Evolutionary conservation across 768 basidiomycete species (phyloP), one percentile per base, ranked within the genome.

Genomic region (Termitomyces sp.): DNA sequence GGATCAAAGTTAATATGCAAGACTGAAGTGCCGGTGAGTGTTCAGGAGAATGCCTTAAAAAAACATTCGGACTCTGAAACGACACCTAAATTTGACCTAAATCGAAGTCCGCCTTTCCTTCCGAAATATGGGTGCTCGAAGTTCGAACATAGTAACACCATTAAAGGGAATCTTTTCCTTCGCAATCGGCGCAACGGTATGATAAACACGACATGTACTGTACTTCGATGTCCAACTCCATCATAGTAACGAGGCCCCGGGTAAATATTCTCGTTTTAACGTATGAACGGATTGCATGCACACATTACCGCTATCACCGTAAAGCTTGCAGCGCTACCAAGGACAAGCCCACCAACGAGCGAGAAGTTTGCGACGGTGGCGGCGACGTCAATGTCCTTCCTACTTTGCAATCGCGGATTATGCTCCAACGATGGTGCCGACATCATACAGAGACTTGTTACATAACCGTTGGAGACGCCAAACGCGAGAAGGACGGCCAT

Each of bases 341-440:
- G 28, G 16, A 32, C 22, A 32, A 49, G 75, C 5, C 94, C 94
- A 5, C 84, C 87, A 1, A 91, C 88, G 4, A 94, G 71, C 63
- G 84, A 91, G 74, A 95, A 94, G 65, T 83, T 87, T 5, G 86
- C 85, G 13, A 96, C 79, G 0, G 90, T 91, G 5, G 93, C 93
- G 4, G 92, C 92, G 12, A 90, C 80, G 68, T 96, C 94, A 24
- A 94, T 89, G 67, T 96, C 91, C 61, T 91, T 88, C 53, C 79
- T 78, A 46, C 22, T 7, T 48, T 84, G 81, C 54, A 96, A 73
- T 46, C 81, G 78, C 16, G 86, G 86, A 68, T 96, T 96, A 68
- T 94, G 89, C 62, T 88, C 84, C 2, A 92, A 74, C 2, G 92
- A 94, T 2, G 94, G 85, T 11, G 88, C 91, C 35, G 90, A 79